Percentiles rank a stretch among this genome's conserved stretches.
These are phyloP conservation scores for Paracamarosporium sp. DNA, from an alignment of 2,329 filamentous ascomycete species.

Conservation along the genomic window DNA sequence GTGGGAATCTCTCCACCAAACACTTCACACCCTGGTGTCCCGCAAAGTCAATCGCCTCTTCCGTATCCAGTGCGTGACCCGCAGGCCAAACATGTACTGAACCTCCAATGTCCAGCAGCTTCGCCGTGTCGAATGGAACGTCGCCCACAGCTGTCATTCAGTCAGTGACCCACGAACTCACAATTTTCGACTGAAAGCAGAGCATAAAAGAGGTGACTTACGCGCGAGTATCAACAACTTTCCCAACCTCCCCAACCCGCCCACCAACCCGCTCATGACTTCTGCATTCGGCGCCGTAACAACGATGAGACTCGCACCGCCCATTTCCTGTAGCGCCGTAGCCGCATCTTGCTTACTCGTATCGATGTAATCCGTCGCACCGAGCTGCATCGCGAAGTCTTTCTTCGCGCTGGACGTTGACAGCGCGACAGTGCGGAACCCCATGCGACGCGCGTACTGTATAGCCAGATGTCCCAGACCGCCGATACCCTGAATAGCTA, in stretches of 20 bases:
- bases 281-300: slow-evolving; percentile 68
- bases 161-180: slow-evolving; percentile 4
- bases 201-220: slow-evolving; percentile 19
- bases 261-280: slow-evolving; percentile 60
- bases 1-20: slow-evolving; percentile 61
- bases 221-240: slow-evolving; percentile 67
- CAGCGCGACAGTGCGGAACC: slow-evolving; percentile 60
- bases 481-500: slow-evolving; percentile 62
- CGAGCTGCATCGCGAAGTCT: slow-evolving; percentile 60
- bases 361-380: slow-evolving; percentile 64
- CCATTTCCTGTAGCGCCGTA: slow-evolving; percentile 61
- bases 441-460: slow-evolving; percentile 61
- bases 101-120: slow-evolving; percentile 55
- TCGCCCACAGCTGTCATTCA: slow-evolving; percentile 50
- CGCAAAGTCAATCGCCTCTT: slow-evolving; percentile 61
- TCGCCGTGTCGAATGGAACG: slow-evolving; percentile 51
- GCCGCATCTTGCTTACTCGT: slow-evolving; percentile 58
- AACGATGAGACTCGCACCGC: slow-evolving; percentile 68
- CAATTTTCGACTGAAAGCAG: background rate
- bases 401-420: slow-evolving; percentile 60
- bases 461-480: slow-evolving; percentile 61
- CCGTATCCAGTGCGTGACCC: slow-evolving; percentile 59
- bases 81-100: slow-evolving; percentile 61
- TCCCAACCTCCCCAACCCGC: slow-evolving; percentile 61
- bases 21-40: slow-evolving; percentile 57